These are phyloP conservation scores for Knoxdaviesia capensis DNA, from an alignment of 2,329 filamentous ascomycete species.

Conservation along the genomic window DNA sequence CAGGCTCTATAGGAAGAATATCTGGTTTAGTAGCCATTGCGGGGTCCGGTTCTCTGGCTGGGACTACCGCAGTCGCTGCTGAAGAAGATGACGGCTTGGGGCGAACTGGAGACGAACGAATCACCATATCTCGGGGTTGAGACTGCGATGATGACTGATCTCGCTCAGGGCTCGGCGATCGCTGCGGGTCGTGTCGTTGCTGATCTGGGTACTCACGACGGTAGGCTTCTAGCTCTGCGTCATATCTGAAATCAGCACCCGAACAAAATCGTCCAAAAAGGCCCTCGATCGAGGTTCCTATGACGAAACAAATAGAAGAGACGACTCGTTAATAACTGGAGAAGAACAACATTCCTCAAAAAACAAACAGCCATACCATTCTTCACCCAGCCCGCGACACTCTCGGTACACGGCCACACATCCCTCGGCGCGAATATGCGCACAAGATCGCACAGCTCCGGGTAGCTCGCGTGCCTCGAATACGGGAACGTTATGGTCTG, in stretches of 20 bases:
- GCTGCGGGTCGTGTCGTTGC: too few relatives aligned
- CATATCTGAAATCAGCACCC: conserved; percentile 39
- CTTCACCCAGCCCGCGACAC: conserved; percentile 38
- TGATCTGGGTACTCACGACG: too few relatives aligned
- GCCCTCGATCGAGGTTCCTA: conserved; percentile 36
- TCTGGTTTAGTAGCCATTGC: too few relatives aligned
- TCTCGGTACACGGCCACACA: conserved; percentile 64
- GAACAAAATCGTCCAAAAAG: conserved; percentile 57
- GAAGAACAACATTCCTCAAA: background rate
- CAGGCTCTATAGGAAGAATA: too few relatives aligned
- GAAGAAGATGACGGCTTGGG: too few relatives aligned
- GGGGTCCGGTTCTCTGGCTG: too few relatives aligned
- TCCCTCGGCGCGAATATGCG: conserved; percentile 50
- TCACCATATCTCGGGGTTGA: too few relatives aligned
- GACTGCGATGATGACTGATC: too few relatives aligned
- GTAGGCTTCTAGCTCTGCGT: conserved; percentile 13
- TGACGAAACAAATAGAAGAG: background rate
- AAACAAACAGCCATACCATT: conserved; percentile 15
- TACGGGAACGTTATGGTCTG: conserved; percentile 50
- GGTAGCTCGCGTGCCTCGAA: conserved; percentile 74
- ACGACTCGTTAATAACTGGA: background rate
- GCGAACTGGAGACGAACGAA: too few relatives aligned
- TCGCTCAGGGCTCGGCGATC: too few relatives aligned
- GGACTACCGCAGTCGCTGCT: too few relatives aligned
- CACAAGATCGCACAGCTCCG: conserved; percentile 56